Evolutionary conservation across 73 alveolate genomes (phyloP).

Genomic region (Uronychia binucleata): DNA sequence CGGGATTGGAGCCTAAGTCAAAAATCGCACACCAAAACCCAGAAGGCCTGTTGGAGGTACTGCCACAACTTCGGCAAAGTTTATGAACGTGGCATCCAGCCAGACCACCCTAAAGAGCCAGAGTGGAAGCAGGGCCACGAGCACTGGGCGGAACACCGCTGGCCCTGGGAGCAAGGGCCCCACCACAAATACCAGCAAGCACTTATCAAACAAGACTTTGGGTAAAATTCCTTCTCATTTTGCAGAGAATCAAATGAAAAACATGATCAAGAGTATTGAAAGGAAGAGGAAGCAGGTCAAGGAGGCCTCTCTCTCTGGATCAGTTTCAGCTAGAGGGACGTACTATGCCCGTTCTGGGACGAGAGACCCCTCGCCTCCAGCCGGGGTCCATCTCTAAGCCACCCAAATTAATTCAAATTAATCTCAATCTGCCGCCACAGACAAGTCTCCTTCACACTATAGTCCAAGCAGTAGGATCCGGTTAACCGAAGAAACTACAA

Average conservation of each 20-base stretch:
- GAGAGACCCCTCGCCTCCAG: neutral
- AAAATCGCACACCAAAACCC: neutral
- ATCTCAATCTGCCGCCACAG: neutral
- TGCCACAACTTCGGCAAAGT: neutral
- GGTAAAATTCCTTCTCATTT: neutral
- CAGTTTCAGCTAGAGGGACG: neutral
- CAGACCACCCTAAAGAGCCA: neutral
- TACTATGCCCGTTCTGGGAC: neutral
- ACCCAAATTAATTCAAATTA: neutral
- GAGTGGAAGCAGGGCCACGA: neutral
- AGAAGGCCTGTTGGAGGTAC: neutral
- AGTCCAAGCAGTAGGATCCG: neutral
- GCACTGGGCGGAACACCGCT: neutral
- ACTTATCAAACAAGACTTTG: neutral
- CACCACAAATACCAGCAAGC: neutral
- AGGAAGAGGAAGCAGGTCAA: neutral
- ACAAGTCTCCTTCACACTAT: neutral
- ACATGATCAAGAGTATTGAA: neutral
- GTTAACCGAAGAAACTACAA: too few species aligned
- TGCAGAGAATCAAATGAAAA: neutral
- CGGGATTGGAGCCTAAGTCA: neutral
- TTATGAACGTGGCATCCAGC: neutral
- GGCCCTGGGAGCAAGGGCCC: neutral
- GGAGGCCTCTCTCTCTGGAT: neutral
- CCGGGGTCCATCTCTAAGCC: neutral